These are phyloP conservation scores for Volvariella volvacea DNA, from an alignment of 1,284 basidiomycete species.

Conservation along the genomic window DNA sequence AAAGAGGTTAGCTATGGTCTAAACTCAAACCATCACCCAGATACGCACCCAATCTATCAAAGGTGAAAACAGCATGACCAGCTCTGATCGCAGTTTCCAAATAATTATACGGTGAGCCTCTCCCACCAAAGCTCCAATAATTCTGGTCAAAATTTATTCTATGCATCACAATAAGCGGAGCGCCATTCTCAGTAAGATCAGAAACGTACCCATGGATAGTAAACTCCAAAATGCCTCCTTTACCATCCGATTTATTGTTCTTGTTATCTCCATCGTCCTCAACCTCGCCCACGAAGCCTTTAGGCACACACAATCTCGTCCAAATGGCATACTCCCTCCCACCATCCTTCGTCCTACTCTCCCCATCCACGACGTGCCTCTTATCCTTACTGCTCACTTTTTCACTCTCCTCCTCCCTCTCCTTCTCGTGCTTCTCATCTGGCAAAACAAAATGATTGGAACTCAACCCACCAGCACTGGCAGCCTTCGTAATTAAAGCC, in stretches of 20 bases:
- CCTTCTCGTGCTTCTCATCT: no score
- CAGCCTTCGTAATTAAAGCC: no score
- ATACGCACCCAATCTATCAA: slow-evolving; percentile 25
- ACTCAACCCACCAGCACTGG: no score
- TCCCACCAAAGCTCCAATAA: slow-evolving; percentile 21
- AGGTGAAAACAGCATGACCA: slow-evolving; percentile 24
- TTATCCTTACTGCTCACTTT: no score
- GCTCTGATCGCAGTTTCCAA: slow-evolving; percentile 17
- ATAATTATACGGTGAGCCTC: slow-evolving; percentile 19
- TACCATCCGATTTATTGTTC: not conserved
- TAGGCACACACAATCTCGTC: slow-evolving; percentile 12
- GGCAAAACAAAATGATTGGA: no score
- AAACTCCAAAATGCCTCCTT: slow-evolving; percentile 11
- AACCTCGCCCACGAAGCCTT: slow-evolving; percentile 4
- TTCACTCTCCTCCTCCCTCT: no score
- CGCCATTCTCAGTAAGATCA: not conserved
- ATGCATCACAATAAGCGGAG: not conserved
- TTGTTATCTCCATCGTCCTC: no score
- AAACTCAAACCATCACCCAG: no score
- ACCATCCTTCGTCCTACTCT: no score
- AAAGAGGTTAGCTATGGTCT: not conserved
- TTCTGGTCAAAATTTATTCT: slow-evolving; percentile 20
- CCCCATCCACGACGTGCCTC: no score
- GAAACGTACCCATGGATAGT: slow-evolving; percentile 16
- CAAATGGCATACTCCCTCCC: slow-evolving; percentile 12